Evolutionary conservation across 2,329 filamentous ascomycete species (phyloP), one percentile per base, ranked within the genome.

Genomic region (Fusarium sambucinum): DNA sequence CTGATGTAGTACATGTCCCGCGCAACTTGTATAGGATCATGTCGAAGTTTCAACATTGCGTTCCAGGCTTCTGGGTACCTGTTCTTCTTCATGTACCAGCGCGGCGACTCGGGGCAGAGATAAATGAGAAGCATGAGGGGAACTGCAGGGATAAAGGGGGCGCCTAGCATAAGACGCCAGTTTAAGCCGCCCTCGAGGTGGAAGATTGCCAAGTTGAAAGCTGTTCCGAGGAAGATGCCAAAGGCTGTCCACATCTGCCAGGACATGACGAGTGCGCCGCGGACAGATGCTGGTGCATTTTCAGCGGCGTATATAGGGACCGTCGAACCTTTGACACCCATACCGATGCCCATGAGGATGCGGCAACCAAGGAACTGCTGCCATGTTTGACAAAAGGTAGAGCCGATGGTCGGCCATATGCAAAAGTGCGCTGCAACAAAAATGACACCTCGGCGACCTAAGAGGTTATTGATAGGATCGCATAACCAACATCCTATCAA

Each of bases 31-130:
- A 50, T 50, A 13, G 46, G 46, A 50, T 50, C 46, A 16, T 50
- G 32, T 19, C 46, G 46, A 10, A 50, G 32, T 23, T 50, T 50
- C n/a, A 50, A 12, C 46, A 38, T 50, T 3, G 46, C 32, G 2
- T 13, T 9, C 46, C 46, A 50, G 13, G 46, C 46, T 38, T 50
- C 46, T 1, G 46, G 32, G 16, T 50, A 50, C 6, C 32, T 8
- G 27, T 82, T 81, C 72, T 89, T 90, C 74, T 89, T 89, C 76
- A 91, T 86, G 55, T 84, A 86, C 88, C 89, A 92, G 54, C 88
- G 83, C 4, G 89, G 88, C 3, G 87, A 89, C 72, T 90, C 88
- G 0, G 88, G 88, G 66, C 87, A 90, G 67, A 89, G 83, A 67
- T 81, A 91, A 27, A 90, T 80, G 13, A 81, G 78, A 1, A 87